Evolutionary conservation across 805 yeast species (phyloP).

Genomic region (Millerago galiae): DNA sequence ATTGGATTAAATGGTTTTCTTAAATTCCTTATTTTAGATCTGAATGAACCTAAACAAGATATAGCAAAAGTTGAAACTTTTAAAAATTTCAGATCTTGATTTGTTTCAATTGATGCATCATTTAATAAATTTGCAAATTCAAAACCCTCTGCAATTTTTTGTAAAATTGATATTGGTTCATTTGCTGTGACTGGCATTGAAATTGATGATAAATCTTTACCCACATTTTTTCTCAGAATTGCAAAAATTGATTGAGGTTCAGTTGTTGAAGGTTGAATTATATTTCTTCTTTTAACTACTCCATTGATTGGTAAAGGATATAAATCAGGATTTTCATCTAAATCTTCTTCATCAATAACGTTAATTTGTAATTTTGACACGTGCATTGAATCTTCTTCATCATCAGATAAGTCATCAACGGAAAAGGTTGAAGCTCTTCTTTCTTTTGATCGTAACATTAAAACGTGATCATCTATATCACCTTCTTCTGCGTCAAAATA

Average conservation of each 20-base stretch:
- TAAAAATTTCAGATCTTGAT: slow-evolving; percentile 51
- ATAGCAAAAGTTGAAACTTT: slow-evolving; percentile 79
- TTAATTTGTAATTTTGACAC: slow-evolving; percentile 10
- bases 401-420: slow-evolving; percentile 22
- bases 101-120: slow-evolving; percentile 42
- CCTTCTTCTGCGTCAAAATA: slow-evolving; percentile 67
- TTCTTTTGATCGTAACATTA: slow-evolving; percentile 8
- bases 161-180: slow-evolving; percentile 83
- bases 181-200: slow-evolving; percentile 94
- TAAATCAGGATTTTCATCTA: slow-evolving; percentile 29
- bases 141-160: slow-evolving; percentile 69
- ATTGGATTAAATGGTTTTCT: slow-evolving; percentile 95
- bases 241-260: slow-evolving; percentile 80
- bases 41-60: slow-evolving; percentile 59
- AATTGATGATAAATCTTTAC: slow-evolving; percentile 78
- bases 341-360: slow-evolving; percentile 1
- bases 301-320: slow-evolving; percentile 59
- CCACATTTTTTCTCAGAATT: slow-evolving; percentile 82
- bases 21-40: slow-evolving; percentile 67
- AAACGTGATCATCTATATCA: slow-evolving; percentile 17
- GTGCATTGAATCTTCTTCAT: slow-evolving; percentile 20
- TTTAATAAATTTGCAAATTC: slow-evolving; percentile 70
- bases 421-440: slow-evolving; percentile 7
- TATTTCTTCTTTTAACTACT: slow-evolving; percentile 46
- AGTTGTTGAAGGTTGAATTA: slow-evolving; percentile 49